Evolutionary conservation across 106 monocot genomes (phyloP), one percentile per base, ranked within the genome.

Genomic region (Ottelia alismoides): DNA sequence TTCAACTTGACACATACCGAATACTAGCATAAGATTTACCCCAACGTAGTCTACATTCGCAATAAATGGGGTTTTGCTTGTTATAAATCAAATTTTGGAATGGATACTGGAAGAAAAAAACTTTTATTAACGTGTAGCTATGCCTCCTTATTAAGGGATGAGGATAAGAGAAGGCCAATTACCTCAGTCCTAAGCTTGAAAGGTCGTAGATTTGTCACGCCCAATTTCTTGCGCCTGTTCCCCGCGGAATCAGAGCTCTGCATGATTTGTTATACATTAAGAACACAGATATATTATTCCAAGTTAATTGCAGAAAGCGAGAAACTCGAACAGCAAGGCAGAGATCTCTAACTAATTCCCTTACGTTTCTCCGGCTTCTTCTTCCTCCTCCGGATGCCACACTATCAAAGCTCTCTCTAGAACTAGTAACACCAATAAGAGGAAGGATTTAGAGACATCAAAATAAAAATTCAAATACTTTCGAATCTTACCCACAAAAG

Each of bases 171-270:
- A n/a, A n/a, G 18, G 20, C 21, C 12, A 31, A 11, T 51, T 80
- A 86, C 85, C 85, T 80, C 80, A 22, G 85, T 86, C 31, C 74
- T 76, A 30, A 86, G 32, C 66, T 76, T 77, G 69, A 86, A 80
- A 0, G 85, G 85, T 16, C 62, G 62, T 45, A 67, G 80, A 26
- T 49, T 74, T 2, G 76, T 80, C 21, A 76, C 67, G 25, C 71
- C 77, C 0, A 77, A 75, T 64, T 67, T 70, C 56, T 77, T 77
- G 49, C 49, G 60, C 73, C 76, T 71, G 57, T 70, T 78, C 30
- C 70, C 58, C 21, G 52, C 45, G 2, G 75, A 90, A 49, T 66
- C 65, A 3, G 70, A 72, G 56, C 80, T 74, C 85, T 85, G 48
- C 14, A 35, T 1, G 14, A 28, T 16, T 6, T 21, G 14, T 31